phyloP scores from a whole-genome alignment of 106 monocot species.

The Xerophyta viscosa region DNA sequence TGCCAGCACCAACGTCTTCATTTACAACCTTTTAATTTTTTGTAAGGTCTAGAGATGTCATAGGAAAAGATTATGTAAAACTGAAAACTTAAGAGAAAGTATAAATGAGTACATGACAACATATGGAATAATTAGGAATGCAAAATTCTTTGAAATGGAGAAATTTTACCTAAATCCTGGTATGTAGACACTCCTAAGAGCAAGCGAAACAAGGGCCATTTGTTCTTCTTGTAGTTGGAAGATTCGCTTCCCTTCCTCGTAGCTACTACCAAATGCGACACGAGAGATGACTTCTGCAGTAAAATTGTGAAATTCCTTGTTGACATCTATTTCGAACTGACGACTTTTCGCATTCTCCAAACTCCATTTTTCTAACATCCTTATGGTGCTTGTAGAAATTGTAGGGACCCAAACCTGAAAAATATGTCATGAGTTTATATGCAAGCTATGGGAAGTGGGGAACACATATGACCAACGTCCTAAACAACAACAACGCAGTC shows the following conservation, averaged over 20 bases:
- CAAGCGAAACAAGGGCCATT: conserved; percentile 49
- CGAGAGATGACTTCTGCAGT: conserved; percentile 60
- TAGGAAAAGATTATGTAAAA: too few species aligned
- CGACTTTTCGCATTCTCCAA: background rate
- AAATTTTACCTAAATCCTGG: conserved; percentile 62
- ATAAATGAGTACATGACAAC: too few species aligned
- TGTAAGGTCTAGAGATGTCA: too few species aligned
- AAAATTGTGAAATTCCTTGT: conserved; percentile 53
- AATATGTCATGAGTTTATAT: conserved; percentile 2
- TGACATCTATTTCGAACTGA: conserved; percentile 69
- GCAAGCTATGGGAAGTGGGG: too few species aligned
- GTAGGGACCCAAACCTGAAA: conserved; percentile 62
- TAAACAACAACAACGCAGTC: too few species aligned
- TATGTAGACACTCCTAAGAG: conserved; percentile 56
- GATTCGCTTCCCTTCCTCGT: conserved; percentile 54
- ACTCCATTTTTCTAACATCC: conserved; percentile 59
- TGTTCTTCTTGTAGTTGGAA: conserved; percentile 77
- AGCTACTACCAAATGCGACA: conserved; percentile 81
- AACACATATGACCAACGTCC: too few species aligned
- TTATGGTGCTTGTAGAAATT: conserved; percentile 34
- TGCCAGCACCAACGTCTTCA: too few species aligned
- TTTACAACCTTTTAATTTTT: too few species aligned
- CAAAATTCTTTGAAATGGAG: background rate
- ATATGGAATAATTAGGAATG: too few species aligned
- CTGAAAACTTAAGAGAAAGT: too few species aligned